Evolutionary conservation across 228 moss, liverwort and hornwort genomes (phyloP), one percentile per base, ranked within the genome.

Genomic region (Sphagnum fallax): DNA sequence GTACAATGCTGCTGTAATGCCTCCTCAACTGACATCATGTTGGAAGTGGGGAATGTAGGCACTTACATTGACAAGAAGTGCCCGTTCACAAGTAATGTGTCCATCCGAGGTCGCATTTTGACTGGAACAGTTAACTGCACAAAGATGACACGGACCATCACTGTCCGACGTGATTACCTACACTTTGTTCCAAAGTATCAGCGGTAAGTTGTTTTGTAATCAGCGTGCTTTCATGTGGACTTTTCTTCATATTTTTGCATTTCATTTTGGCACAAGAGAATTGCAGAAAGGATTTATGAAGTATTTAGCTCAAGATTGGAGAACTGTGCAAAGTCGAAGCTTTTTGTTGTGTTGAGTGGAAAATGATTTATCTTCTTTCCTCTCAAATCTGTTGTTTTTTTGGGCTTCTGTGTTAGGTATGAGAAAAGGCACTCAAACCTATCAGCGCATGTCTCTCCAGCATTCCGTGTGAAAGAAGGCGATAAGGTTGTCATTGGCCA

Each of bases 51-150:
- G 32, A 32, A 32, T 67, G 10, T 80, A 84, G 84, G 84, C 51
- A 80, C 84, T 5, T 84, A 86, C 73, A 80, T 82, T 67, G 89
- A 89, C 69, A 89, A 85, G 81, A 89, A 89, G 86, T 89, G 89
- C 62, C 89, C 75, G 4, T 75, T 75, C 53, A 78, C 77, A 61
- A 70, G 89, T 6, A 67, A 83, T 78, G 85, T 89, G 16, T 78
- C 83, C 6, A 89, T 89, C 62, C 83, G 85, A 8, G 89, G 86
- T 49, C 82, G 89, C 58, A 85, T 89, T 65, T 75, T 89, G 5
- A 79, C 78, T 6, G 89, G 89, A 69, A 83, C 76, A 15, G 89
- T 89, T 59, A 82, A 85, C 65, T 80, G 85, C 78, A 80, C 89
- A 0, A 89, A 89, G 63, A 89, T 89, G 89, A 89, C 85, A 51